A percentile compares a stretch with the other conserved stretches of the same genome.
phyloP scores from a whole-genome alignment of 2,329 filamentous ascomycete species.

The Claviceps sp. region DNA sequence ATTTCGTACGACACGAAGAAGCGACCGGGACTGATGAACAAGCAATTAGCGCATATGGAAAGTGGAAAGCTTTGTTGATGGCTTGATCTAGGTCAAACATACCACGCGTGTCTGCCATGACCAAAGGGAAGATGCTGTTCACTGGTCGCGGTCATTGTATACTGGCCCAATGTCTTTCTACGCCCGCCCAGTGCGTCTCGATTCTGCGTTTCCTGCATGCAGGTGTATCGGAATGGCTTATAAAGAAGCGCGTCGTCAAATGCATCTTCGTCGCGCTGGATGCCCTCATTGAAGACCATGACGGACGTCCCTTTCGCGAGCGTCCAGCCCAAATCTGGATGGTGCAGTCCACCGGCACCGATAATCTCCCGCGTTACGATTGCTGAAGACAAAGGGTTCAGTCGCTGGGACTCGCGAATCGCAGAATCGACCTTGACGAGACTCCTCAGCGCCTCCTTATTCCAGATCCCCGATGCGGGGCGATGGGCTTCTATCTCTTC shows the following conservation, averaged over 20 bases:
- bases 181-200: constrained; percentile 10
- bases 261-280: constrained; percentile 32
- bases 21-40: constrained; percentile 28
- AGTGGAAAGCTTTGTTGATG: not conserved
- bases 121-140: constrained; percentile 40
- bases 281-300: constrained; percentile 28
- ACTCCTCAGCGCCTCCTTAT: constrained; percentile 27
- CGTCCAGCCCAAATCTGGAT: constrained; percentile 18
- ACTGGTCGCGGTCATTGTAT: constrained; percentile 37
- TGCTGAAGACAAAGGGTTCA: constrained; percentile 32
- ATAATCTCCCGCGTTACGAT: constrained; percentile 34
- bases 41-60: not conserved
- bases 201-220: constrained; percentile 25
- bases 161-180: constrained; percentile 22
- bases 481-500: constrained; percentile 23
- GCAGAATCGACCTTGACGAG: constrained; percentile 36
- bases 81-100: constrained; percentile 2
- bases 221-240: constrained; percentile 36
- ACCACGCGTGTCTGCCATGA: constrained; percentile 40
- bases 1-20: constrained; percentile 44
- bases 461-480: constrained; percentile 27
- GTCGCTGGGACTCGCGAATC: constrained; percentile 38
- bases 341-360: constrained; percentile 28
- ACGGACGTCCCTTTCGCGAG: constrained; percentile 29
- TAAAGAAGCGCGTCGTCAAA: constrained; percentile 29